phyloP scores from a whole-genome alignment of 1,284 basidiomycete genomes.

The Dichomitus squalens region DNA sequence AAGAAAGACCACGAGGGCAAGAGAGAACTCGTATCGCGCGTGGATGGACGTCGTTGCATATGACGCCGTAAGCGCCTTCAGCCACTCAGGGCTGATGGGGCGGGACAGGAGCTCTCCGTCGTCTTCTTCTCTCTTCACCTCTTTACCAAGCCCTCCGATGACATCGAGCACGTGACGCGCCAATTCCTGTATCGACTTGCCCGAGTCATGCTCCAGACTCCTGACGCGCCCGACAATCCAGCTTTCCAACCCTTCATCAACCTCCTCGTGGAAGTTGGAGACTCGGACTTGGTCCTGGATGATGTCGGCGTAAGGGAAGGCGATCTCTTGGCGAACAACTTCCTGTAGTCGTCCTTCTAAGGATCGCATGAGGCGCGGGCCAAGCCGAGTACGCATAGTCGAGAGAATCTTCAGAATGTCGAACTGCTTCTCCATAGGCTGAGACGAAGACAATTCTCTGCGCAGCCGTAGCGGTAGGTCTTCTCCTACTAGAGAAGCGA shows the following conservation, averaged over 20 bases:
- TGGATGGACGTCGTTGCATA: conserved; percentile 65
- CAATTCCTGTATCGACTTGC: conserved; percentile 47
- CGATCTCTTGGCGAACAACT: conserved; percentile 72
- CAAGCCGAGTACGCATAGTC: conserved; percentile 59
- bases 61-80: conserved; percentile 57
- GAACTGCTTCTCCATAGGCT: conserved; percentile 49
- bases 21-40: conserved; percentile 72
- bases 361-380: conserved; percentile 53
- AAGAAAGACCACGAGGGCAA: conserved; percentile 67
- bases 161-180: conserved; percentile 61
- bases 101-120: conserved; percentile 60
- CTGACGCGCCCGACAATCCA: conserved; percentile 65
- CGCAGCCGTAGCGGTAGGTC: conserved; percentile 69
- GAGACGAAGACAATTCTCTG: conserved; percentile 41
- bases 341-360: conserved; percentile 63
- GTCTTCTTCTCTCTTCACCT: conserved; percentile 73
- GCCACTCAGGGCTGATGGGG: conserved; percentile 59
- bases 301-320: conserved; percentile 74
- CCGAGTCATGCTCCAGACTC: conserved; percentile 45
- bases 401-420: conserved; percentile 60
- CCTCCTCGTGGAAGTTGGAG: conserved; percentile 49
- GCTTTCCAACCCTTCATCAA: conserved; percentile 59
- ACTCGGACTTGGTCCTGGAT: conserved; percentile 63
- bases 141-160: conserved; percentile 68
- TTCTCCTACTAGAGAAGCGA: conserved; percentile 62